Evolutionary conservation across 495 filamentous ascomycete genomes (phyloP), one percentile per base, ranked within the genome.

Genomic region (Clavariopsis aquatica): DNA sequence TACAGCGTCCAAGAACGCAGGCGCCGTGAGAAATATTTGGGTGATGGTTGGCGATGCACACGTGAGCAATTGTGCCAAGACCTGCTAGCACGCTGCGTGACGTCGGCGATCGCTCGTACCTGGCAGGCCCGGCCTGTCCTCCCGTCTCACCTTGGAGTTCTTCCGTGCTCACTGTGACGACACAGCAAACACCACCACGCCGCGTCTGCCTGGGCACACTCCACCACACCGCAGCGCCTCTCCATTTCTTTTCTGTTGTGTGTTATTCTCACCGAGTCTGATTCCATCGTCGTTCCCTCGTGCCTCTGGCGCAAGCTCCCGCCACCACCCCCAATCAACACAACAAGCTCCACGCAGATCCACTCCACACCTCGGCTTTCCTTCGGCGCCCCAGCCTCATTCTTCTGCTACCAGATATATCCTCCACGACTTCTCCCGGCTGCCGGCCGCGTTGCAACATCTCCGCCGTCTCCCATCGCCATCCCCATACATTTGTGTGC

Each of bases 291-390:
- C 31, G 31, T 34, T 34, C 31, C 12, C 31, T 20, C 9, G 36
- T 23, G 8, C n/a, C 31, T 43, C 2, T 1, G 23, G 36, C 55
- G 36, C 17, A 19, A 43, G 10, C 24, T 20, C n/a, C 28, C 7
- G 9, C 19, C n/a, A 43, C 19, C n/a, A 43, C 20, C 36, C 28
- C 55, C 9, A 12, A 13, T 9, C 47, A 24, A 9, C 47, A 49
- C 47, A 49, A 17, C 53, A 56, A 56, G 36, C 55, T 58, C 55
- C n/a, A 47, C 31, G 31, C 36, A 58, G 55, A 36, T 58, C 55
- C 55, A 28, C n/a, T n/a, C 41, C 36, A 17, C 55, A 23, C 55
- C 55, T 58, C 55, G 23, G 55, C 55, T 46, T 43, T 27, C 38
- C 55, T n/a, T 26, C 55, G 12, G 20, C 47, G 7, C 8, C 5